Conservation (phyloP, 1,284 basidiomycete genomes). For the Ustilago trichophora region DNA sequence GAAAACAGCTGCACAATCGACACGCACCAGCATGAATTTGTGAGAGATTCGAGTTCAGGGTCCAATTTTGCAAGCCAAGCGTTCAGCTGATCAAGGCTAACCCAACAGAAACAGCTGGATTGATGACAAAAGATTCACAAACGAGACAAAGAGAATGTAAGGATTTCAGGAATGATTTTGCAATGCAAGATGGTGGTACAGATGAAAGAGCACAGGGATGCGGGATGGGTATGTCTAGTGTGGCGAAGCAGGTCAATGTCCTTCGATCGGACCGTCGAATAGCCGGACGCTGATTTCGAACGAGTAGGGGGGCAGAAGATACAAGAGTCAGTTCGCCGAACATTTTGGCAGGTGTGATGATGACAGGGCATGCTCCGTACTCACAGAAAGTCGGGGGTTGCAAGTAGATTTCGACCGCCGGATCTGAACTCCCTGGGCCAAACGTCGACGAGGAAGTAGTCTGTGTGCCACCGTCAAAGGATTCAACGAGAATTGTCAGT, state of each 20-base stretch:
- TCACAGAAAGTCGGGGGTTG: slow-evolving; percentile 81
- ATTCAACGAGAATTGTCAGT: background rate
- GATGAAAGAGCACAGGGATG: background rate
- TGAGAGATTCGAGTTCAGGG: too few relatives aligned
- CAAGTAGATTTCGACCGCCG: slow-evolving; percentile 77
- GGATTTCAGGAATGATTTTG: background rate
- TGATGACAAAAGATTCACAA: too few relatives aligned
- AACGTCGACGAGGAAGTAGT: slow-evolving; percentile 89
- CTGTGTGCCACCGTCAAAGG: slow-evolving; percentile 9
- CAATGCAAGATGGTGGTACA: slow-evolving; percentile 18
- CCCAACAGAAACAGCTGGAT: too few relatives aligned
- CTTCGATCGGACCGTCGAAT: slow-evolving; percentile 28
- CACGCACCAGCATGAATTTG: too few relatives aligned
- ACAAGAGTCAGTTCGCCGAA: background rate
- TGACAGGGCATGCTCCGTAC: slow-evolving; percentile 66
- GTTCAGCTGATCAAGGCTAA: too few relatives aligned
- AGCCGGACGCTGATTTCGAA: slow-evolving; percentile 25
- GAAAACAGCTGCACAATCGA: too few relatives aligned
- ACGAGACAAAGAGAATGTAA: background rate
- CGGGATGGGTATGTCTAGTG: too few relatives aligned
- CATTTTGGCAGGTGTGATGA: background rate
- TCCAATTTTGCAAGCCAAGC: too few relatives aligned
- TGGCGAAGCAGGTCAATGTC: background rate
- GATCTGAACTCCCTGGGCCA: slow-evolving; percentile 92
- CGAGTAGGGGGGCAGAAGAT: background rate